Evolutionary conservation across 805 yeast species (phyloP).

Genomic region (Metschnikowia cubensis): DNA sequence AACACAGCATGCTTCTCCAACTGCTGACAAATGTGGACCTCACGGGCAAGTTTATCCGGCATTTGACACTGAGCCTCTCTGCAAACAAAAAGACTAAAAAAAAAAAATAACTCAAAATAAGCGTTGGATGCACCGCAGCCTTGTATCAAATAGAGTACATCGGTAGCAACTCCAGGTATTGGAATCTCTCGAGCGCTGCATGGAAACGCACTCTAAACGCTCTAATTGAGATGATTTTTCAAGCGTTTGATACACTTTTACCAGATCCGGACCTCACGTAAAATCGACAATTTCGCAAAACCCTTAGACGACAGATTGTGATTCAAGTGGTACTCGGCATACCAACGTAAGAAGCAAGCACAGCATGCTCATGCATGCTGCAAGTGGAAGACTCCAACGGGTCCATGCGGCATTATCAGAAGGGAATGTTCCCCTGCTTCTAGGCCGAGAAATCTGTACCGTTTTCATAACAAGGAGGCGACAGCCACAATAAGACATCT

Average conservation of each 20-base stretch:
- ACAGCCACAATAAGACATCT: background rate
- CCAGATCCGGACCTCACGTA: background rate
- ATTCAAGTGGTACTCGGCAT: background rate
- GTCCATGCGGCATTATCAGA: slow-evolving; percentile 1
- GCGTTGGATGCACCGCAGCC: background rate
- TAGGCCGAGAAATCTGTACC: slow-evolving; percentile 1
- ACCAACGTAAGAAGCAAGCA: background rate
- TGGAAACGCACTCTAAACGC: background rate
- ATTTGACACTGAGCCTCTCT: background rate
- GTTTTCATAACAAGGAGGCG: background rate
- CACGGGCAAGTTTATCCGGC: background rate
- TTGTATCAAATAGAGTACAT: background rate
- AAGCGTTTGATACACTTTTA: too few relatives aligned
- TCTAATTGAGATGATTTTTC: background rate
- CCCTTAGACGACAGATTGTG: too few relatives aligned
- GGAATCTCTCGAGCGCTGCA: background rate
- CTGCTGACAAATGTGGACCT: background rate
- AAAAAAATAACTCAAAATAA: background rate
- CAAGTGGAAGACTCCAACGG: background rate
- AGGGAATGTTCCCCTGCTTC: slow-evolving; percentile 1
- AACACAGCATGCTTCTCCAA: background rate
- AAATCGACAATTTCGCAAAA: background rate
- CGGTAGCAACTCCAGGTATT: too few relatives aligned
- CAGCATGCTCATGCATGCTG: background rate
- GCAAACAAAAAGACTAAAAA: background rate